Percentiles rank a stretch among this genome's conserved stretches.
These are phyloP conservation scores for Beauveria sp. DNA, from an alignment of 2,329 filamentous ascomycete genomes.

Conservation along the genomic window DNA sequence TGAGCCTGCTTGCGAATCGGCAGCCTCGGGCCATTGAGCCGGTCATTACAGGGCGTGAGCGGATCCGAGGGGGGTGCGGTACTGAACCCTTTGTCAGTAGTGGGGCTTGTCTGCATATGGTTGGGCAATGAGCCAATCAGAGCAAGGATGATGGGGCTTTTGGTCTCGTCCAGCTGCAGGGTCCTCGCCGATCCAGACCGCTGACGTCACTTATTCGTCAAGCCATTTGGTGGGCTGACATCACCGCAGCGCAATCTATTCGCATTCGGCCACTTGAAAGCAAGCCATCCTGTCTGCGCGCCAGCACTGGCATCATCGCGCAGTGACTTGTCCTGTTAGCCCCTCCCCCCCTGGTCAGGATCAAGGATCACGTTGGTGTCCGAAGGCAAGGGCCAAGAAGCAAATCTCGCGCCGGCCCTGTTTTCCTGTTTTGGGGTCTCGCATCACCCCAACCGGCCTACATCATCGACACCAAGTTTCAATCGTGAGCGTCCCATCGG, in stretches of 20 bases:
- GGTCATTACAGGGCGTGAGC: background rate
- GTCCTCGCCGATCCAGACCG: slow-evolving; percentile 11
- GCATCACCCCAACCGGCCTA: background rate
- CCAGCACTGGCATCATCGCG: slow-evolving; percentile 6
- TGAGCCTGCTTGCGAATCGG: background rate
- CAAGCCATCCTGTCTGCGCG: background rate
- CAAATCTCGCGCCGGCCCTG: background rate
- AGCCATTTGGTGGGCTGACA: slow-evolving; percentile 18
- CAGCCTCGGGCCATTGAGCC: background rate
- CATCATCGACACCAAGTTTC: slow-evolving; percentile 5
- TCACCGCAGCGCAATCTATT: slow-evolving; percentile 14
- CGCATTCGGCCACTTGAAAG: background rate
- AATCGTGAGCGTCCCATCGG: background rate
- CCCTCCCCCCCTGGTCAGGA: background rate
- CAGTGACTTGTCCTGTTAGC: slow-evolving; percentile 1
- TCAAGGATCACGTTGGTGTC: background rate
- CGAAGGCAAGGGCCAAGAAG: background rate
- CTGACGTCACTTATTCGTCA: slow-evolving; percentile 22
- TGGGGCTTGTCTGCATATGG: background rate
- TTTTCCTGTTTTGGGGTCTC: background rate
- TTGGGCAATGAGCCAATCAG: slow-evolving; percentile 10
- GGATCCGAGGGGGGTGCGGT: background rate
- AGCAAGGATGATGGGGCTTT: slow-evolving; percentile 5
- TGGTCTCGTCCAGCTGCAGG: slow-evolving; percentile 7
- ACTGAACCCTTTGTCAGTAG: slow-evolving; percentile 1